Evolutionary conservation across 1,139 yeast species (phyloP), one percentile per base, ranked within the genome.

Genomic region (Debaryomyces subglobosus): DNA sequence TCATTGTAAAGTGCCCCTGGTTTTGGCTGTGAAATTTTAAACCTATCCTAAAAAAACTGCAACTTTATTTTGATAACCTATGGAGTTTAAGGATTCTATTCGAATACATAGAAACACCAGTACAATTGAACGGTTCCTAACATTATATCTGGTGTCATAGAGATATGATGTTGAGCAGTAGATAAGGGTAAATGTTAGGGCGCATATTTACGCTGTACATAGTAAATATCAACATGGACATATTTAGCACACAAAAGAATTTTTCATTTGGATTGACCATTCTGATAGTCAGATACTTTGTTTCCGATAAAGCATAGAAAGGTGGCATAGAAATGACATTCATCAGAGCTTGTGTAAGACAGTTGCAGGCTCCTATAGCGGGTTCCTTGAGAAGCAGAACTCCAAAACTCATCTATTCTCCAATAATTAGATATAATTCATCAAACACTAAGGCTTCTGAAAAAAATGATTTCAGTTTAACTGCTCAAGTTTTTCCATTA

Each of bases 401-500:
- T 2, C 32, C 43, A 30, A 44, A 23, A n/a, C 12, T 27, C 3
- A 35, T 41, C n/a, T 24, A 43, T 15, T 20, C 34, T n/a, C 39
- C 49, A 24, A 29, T 44, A 35, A 27, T 45, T 9, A 47, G 49
- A 44, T 44, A 35, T 35, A 49, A 49, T 29, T 49, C 52, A 8
- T 24, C 34, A 27, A 34, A 20, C 36, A 30, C 25, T 21, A 40
- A 30, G 18, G 23, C 16, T 9, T 43, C 49, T 39, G 47, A 47
- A 12, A 43, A 43, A 6, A 42, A 40, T 15, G 37, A 49, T 27
- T 38, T 56, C 48, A 59, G 67, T 46, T 63, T 72, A 53, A 60
- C 70, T 13, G 69, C 77, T 4, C 72, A 74, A 57, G 62, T 76
- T 13, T 74, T 58, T 52, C 81, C 80, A 9, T 55, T 72, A 41